Conservation (phyloP, 768 basidiomycete species). For the Boletus patriciae region DNA sequence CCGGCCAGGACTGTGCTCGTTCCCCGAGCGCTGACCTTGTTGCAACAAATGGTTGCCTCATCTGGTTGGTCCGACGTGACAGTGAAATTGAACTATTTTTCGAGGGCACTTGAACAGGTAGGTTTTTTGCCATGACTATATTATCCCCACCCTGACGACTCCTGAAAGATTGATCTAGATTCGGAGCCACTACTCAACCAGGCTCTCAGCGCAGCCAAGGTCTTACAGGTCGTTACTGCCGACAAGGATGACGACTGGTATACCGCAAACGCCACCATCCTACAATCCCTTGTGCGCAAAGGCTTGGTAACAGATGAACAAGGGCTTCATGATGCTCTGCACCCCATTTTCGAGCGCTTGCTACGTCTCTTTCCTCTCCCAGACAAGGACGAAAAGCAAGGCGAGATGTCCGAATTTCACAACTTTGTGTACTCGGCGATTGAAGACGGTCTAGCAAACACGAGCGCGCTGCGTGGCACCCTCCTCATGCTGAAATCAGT, state of each 20-base stretch:
- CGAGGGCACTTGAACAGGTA: slow-evolving; percentile 79
- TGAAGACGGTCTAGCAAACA: slow-evolving; percentile 75
- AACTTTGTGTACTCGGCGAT: slow-evolving; percentile 72
- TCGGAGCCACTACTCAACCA: slow-evolving; percentile 62
- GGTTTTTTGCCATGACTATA: neutral
- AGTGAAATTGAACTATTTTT: slow-evolving; percentile 89
- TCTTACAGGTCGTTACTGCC: slow-evolving; percentile 80
- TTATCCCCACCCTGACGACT: neutral
- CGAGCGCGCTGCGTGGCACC: slow-evolving; percentile 70
- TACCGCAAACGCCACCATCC: slow-evolving; percentile 59
- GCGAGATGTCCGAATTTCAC: slow-evolving; percentile 76
- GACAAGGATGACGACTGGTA: slow-evolving; percentile 89
- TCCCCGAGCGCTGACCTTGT: slow-evolving; percentile 60
- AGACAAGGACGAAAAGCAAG: slow-evolving; percentile 71
- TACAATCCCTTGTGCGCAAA: slow-evolving; percentile 86
- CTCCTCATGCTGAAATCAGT: slow-evolving; percentile 87
- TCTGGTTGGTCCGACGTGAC: slow-evolving; percentile 90
- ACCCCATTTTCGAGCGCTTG: slow-evolving; percentile 80
- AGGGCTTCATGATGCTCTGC: slow-evolving; percentile 74
- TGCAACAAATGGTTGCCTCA: slow-evolving; percentile 79
- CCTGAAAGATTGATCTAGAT: slow-evolving; percentile 65
- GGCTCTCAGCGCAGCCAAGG: slow-evolving; percentile 81
- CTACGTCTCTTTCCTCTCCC: slow-evolving; percentile 75
- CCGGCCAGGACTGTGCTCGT: slow-evolving; percentile 45
- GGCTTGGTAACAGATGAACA: slow-evolving; percentile 80